A percentile compares a stretch with the other conserved stretches of the same genome.
phyloP scores from a whole-genome alignment of 805 yeast genomes.

The Suhomyces prunicola region DNA sequence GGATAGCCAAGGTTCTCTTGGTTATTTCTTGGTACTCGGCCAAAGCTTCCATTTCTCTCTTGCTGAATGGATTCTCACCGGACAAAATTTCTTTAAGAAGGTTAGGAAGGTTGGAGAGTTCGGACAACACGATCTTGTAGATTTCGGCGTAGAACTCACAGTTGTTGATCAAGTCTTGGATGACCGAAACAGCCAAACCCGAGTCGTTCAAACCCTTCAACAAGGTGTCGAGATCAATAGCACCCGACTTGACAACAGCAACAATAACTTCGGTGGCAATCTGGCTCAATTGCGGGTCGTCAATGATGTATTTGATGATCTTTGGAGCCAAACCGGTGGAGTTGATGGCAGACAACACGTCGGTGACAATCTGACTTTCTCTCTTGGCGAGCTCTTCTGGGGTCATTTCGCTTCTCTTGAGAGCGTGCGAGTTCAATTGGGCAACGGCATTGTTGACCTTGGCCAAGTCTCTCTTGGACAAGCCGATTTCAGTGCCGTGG shows the following conservation, averaged over 20 bases:
- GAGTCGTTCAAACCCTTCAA: slow-evolving; percentile 40
- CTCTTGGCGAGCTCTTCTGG: slow-evolving; percentile 29
- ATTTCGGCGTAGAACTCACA: slow-evolving; percentile 40
- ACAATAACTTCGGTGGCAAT: slow-evolving; percentile 28
- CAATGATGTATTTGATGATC: slow-evolving; percentile 31
- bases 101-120: slow-evolving; percentile 29
- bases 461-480: slow-evolving; percentile 18
- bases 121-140: slow-evolving; percentile 32
- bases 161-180: slow-evolving; percentile 33
- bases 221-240: slow-evolving; percentile 33
- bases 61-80: slow-evolving; percentile 16
- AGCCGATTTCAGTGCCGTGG: slow-evolving; percentile 14
- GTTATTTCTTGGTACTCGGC: not conserved
- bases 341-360: slow-evolving; percentile 35
- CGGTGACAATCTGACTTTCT: slow-evolving; percentile 40
- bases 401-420: slow-evolving; percentile 26
- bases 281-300: slow-evolving; percentile 29
- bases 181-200: slow-evolving; percentile 38
- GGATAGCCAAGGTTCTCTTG: slow-evolving; percentile 3
- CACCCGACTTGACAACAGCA: slow-evolving; percentile 28
- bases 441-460: slow-evolving; percentile 26
- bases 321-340: slow-evolving; percentile 35
- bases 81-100: slow-evolving; percentile 22
- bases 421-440: slow-evolving; percentile 23
- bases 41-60: slow-evolving; percentile 15